A percentile compares a stretch with the other conserved stretches of the same genome.
Evolutionary conservation across 1,139 yeast genomes (phyloP).

Genomic region (Eremothecium coryli): DNA sequence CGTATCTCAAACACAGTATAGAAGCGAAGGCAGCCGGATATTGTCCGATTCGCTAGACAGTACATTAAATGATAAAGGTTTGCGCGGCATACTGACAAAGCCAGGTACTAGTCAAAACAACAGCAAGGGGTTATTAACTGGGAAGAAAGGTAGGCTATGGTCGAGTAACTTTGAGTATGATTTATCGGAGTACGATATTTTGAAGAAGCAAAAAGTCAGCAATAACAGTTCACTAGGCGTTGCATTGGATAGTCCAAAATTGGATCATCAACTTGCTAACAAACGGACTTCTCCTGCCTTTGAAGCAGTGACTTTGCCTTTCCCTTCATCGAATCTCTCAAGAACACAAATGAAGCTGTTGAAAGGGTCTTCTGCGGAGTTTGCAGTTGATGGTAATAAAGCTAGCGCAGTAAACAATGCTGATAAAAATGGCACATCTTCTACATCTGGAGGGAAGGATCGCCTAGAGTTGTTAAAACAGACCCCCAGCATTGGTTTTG

Average conservation of each 20-base stretch:
- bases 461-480: background rate
- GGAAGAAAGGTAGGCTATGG: conserved; percentile 21
- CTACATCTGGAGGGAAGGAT: background rate
- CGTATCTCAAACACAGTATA: background rate
- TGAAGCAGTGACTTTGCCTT: background rate
- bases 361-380: conserved; percentile 2
- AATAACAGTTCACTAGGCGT: conserved; percentile 5
- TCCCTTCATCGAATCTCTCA: conserved; percentile 4
- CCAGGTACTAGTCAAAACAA: background rate
- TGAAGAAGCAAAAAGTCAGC: conserved; percentile 11
- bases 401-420: background rate
- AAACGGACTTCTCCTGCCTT: background rate
- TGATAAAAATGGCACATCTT: background rate
- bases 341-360: conserved; percentile 4
- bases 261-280: conserved; percentile 6
- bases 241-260: conserved; percentile 9
- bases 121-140: background rate
- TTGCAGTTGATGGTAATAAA: background rate
- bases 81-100: conserved; percentile 1
- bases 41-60: background rate
- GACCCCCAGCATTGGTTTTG: conserved; percentile 26
- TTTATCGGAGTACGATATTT: conserved; percentile 18
- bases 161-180: conserved; percentile 25
- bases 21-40: conserved; percentile 3
- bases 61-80: background rate